These are phyloP conservation scores for Fonsecaea erecta DNA, from an alignment of 2,329 filamentous ascomycete species.

Conservation along the genomic window DNA sequence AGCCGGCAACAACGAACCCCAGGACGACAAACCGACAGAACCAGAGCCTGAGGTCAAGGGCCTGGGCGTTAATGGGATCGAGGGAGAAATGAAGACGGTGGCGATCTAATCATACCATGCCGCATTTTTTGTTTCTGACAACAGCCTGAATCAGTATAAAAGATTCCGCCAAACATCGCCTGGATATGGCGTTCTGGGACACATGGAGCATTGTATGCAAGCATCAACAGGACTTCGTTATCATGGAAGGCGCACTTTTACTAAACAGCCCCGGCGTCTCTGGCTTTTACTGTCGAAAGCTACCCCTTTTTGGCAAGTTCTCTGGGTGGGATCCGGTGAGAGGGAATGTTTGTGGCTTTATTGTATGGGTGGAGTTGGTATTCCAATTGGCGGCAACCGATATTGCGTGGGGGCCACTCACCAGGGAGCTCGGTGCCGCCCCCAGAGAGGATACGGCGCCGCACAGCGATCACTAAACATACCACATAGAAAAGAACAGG, in stretches of 20 bases:
- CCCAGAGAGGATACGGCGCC: background rate
- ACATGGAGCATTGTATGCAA: slow-evolving; percentile 6
- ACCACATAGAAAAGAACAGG: background rate
- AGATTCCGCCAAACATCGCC: slow-evolving; percentile 13
- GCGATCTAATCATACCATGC: slow-evolving; percentile 44
- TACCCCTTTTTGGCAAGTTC: slow-evolving; percentile 16
- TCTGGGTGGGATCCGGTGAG: background rate
- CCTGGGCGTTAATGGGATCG: slow-evolving; percentile 46
- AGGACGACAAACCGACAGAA: slow-evolving; percentile 44
- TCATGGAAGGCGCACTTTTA: slow-evolving; percentile 7
- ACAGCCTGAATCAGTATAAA: slow-evolving; percentile 8
- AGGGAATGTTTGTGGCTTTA: background rate
- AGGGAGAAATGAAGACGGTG: slow-evolving; percentile 54
- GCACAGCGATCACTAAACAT: slow-evolving; percentile 1
- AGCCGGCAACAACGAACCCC: slow-evolving; percentile 36
- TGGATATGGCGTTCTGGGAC: slow-evolving; percentile 28
- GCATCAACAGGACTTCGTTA: slow-evolving; percentile 5
- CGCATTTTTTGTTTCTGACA: slow-evolving; percentile 5
- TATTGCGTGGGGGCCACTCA: background rate
- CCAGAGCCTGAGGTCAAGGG: slow-evolving; percentile 42
- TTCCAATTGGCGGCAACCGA: background rate
- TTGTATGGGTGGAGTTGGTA: slow-evolving; percentile 1
- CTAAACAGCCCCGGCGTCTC: slow-evolving; percentile 6
- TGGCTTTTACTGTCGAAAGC: slow-evolving; percentile 6
- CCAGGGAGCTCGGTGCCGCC: background rate